phyloP scores from a whole-genome alignment of 148 eudicot genomes.

The Cornus florida region DNA sequence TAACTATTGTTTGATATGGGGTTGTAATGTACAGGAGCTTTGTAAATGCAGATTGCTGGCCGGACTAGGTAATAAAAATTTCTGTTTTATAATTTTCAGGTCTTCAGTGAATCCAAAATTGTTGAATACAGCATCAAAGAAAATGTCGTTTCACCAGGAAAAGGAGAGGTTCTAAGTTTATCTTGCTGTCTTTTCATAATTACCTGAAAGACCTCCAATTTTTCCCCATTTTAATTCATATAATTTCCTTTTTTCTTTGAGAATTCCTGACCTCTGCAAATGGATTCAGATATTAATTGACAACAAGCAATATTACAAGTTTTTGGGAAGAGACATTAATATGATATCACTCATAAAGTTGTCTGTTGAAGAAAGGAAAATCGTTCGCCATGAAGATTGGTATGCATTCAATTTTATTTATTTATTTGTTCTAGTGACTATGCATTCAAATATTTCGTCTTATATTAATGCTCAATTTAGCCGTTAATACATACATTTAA shows the following conservation, averaged over 20 bases:
- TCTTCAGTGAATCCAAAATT: conserved; percentile 71
- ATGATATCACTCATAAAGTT: conserved; percentile 79
- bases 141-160: conserved; percentile 54
- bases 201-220: not conserved
- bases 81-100: conserved; percentile 27
- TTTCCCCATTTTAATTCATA: not conserved
- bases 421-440: too few species aligned
- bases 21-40: not conserved
- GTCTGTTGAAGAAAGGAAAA: conserved; percentile 56
- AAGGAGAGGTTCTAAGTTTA: conserved; percentile 52
- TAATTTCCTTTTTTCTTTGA: not conserved
- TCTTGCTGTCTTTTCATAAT: not conserved
- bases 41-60: not conserved
- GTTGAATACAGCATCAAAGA: conserved; percentile 72
- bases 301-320: conserved; percentile 79
- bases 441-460: too few species aligned
- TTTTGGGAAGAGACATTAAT: conserved; percentile 60
- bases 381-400: conserved; percentile 86
- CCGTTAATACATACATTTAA: not conserved
- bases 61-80: not conserved
- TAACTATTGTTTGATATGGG: not conserved
- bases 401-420: conserved; percentile 15
- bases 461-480: not conserved
- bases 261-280: not conserved
- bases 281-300: conserved; percentile 65